Base-by-base conservation (phyloP, 345 rosid genomes). In the Populus euphratica region DNA sequence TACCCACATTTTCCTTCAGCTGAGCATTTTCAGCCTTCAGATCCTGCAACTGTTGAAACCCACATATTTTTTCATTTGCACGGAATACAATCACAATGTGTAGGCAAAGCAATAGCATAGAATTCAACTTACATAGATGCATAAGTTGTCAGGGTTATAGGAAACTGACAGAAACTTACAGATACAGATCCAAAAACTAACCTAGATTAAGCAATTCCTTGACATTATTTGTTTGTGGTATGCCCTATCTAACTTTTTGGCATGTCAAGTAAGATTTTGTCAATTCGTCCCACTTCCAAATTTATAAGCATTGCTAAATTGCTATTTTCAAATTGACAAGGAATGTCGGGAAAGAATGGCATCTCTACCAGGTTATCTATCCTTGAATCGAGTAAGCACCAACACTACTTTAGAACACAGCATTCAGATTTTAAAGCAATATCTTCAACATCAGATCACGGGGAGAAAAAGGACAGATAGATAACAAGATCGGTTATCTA, bases 11-110 rank as follows among this genome's bases (percentile, higher is more conserved):
- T 83, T 85, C 86, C 77, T 86, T 90, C 10, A 92, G 64, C 70
- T 59, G 80, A 39, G 84, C 79, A 84, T 90, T 92, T 81, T 95
- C 94, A 39, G 70, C 63, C 83, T 88, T 89, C 65, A 91, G 71
- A 81, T 44, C 84, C 68, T 47, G 87, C 84, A 90, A 68, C 98
- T 95, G 86, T 44, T 25, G 38, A n/a, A 81, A 65, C 1, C 41
- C 47, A 76, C 5, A 35, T 27, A 17, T 31, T 33, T 56, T 27
- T 49, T 23, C 62, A 69, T 47, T 39, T 13, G 69, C 31, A 35
- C 74, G 59, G 21, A 73, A 76, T 14, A 44, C 12, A 69, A 50
- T 36, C 72, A 70, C 18, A n/a, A 13, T 7, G 54, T 49, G 11
- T 25, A 52, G 47, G 73, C 13, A 10, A 47, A 43, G 21, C 62